A percentile compares a stretch with the other conserved stretches of the same genome.
Conservation (phyloP, 768 basidiomycete species). For the Termitomyces sp. region DNA sequence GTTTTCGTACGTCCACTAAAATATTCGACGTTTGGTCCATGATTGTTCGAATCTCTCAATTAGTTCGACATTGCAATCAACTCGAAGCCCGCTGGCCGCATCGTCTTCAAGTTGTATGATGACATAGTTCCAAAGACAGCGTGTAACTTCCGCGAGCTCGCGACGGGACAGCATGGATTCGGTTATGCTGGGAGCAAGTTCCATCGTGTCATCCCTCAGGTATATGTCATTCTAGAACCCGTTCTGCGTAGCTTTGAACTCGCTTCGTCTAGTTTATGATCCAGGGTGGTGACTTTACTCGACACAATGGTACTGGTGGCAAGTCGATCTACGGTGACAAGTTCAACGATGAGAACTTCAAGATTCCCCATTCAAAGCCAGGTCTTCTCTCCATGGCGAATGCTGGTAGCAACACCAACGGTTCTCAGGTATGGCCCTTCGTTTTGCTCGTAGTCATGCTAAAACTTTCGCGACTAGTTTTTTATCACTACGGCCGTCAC, state of each 20-base stretch:
- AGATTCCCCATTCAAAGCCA: slow-evolving; percentile 52
- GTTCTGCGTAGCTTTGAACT: background rate
- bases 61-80: slow-evolving; percentile 67
- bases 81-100: slow-evolving; percentile 53
- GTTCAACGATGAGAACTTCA: slow-evolving; percentile 76
- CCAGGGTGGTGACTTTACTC: slow-evolving; percentile 85
- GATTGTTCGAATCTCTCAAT: background rate
- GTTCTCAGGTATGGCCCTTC: slow-evolving; percentile 52
- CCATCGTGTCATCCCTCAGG: slow-evolving; percentile 69
- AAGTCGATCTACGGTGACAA: slow-evolving; percentile 80
- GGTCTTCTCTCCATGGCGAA: slow-evolving; percentile 85
- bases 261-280: slow-evolving; percentile 60
- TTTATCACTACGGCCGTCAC: slow-evolving; percentile 73
- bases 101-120: slow-evolving; percentile 82
- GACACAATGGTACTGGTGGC: slow-evolving; percentile 73
- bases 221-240: slow-evolving; percentile 20
- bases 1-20: slow-evolving; percentile 27
- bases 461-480: slow-evolving; percentile 35
- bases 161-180: slow-evolving; percentile 59
- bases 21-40: background rate
- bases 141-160: slow-evolving; percentile 76
- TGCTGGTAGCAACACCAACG: slow-evolving; percentile 76
- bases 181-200: slow-evolving; percentile 68
- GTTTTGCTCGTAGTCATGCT: background rate
- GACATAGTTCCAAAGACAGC: slow-evolving; percentile 78